Evolutionary conservation across 768 basidiomycete genomes (phyloP), one percentile per base, ranked within the genome.

Genomic region (Termitomyces bulborhizus): DNA sequence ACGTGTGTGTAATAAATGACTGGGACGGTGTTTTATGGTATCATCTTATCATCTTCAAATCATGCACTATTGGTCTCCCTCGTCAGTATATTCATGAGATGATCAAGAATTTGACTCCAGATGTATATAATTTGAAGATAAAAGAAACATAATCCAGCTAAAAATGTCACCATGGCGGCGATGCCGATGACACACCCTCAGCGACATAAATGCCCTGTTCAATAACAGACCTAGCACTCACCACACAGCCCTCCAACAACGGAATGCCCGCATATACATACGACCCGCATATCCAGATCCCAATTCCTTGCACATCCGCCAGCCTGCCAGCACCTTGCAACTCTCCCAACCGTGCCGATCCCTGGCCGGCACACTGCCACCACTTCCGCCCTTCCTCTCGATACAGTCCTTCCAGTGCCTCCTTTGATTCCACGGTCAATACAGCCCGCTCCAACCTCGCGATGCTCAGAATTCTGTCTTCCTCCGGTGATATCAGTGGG

Each of bases 211-310:
- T 69, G 3, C 76, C 76, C 55, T 78, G 68, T 54, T 77, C 73
- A 6, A 76, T 73, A 6, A 86, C 82, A 46, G 75, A 75, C 65
- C 76, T 74, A n/a, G 86, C 86, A 61, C 86, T 87, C 18, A 78
- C 78, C 12, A 90, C 89, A 66, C 90, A 92, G 2, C 88, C 88
- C 63, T 93, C 90, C 46, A 92, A 69, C 52, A 93, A 66, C 8
- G 89, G 90, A 46, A 91, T 88, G 0, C 90, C 89, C 16, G 76
- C 69, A 62, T 82, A 78, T 13, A 83, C 85, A 66, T 85, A 91
- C 16, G 82, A 79, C 1, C 89, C 89, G 56, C 81, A 83, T n/a
- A 90, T 71, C 82, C 86, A 87, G 6, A 90, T 66, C 1, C 83
- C 81, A 1, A 81, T 73, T 18, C 63, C 66, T 43, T 60, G 55